These are phyloP conservation scores for Arachis monticola DNA, from an alignment of 331 rosid genomes.

Conservation along the genomic window DNA sequence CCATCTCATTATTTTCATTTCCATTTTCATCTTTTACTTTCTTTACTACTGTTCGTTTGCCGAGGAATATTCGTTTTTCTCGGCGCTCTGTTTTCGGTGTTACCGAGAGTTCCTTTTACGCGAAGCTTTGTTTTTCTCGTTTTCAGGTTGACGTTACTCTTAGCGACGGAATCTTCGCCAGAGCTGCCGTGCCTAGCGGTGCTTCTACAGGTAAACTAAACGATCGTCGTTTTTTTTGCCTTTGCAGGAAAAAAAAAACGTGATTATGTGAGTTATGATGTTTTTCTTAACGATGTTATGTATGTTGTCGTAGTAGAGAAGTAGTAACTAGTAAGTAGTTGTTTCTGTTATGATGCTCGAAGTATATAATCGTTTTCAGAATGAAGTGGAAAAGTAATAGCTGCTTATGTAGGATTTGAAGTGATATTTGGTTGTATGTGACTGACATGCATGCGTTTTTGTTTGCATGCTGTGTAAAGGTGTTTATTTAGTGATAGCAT, in stretches of 20 bases:
- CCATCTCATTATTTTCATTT: slow-evolving; percentile 29
- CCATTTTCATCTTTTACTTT: not conserved
- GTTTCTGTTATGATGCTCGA: slow-evolving; percentile 10
- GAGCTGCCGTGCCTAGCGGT: slow-evolving; percentile 99
- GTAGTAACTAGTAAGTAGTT: not conserved
- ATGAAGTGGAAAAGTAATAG: not conserved
- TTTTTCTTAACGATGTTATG: not conserved
- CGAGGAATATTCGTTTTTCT: slow-evolving; percentile 9
- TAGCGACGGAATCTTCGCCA: slow-evolving; percentile 58
- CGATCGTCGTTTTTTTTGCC: not conserved
- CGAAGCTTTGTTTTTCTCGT: not conserved
- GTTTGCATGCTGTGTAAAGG: not conserved
- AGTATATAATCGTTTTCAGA: not conserved
- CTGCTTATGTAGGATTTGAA: not conserved
- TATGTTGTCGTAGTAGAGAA: not conserved
- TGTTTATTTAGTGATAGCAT: slow-evolving; percentile 14
- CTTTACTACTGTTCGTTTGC: slow-evolving; percentile 12
- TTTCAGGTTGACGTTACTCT: slow-evolving; percentile 70
- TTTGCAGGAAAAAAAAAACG: not conserved
- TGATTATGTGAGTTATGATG: not conserved
- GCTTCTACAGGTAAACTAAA: slow-evolving; percentile 82
- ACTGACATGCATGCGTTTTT: not conserved
- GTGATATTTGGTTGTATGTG: slow-evolving; percentile 18
- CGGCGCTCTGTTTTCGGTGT: not conserved
- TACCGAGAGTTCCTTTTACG: not conserved